These are phyloP conservation scores for Tolypocladium tundrense DNA, from an alignment of 2,329 filamentous ascomycete species.

Conservation along the genomic window DNA sequence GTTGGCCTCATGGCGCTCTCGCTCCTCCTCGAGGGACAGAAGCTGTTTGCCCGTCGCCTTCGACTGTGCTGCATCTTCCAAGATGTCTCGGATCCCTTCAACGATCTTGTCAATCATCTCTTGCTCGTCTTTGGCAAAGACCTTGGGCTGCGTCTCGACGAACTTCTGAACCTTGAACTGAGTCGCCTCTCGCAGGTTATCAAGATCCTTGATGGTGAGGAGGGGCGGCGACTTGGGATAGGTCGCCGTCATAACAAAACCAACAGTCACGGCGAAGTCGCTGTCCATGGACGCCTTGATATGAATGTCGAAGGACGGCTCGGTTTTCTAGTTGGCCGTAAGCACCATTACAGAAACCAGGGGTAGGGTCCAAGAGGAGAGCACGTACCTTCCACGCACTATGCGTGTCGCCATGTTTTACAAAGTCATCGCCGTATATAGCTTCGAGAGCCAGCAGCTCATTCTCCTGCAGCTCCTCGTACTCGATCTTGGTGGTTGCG, in stretches of 20 bases:
- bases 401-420: conserved; percentile 58
- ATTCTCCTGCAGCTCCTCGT: conserved; percentile 77
- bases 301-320: conserved; percentile 72
- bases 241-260: conserved; percentile 74
- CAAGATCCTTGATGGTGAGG: conserved; percentile 55
- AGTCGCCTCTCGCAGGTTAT: conserved; percentile 58
- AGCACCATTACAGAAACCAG: background rate
- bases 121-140: conserved; percentile 41
- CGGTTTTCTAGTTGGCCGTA: conserved; percentile 51
- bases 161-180: conserved; percentile 59
- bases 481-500: conserved; percentile 45
- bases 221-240: conserved; percentile 80
- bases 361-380: conserved; percentile 4
- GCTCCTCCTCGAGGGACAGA: conserved; percentile 81
- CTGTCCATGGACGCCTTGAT: conserved; percentile 65
- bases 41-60: conserved; percentile 66
- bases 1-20: conserved; percentile 69
- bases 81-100: conserved; percentile 58
- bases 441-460: conserved; percentile 78
- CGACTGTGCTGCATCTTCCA: conserved; percentile 77
- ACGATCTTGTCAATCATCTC: conserved; percentile 58
- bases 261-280: conserved; percentile 60
- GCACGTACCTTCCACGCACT: conserved; percentile 72
- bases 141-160: conserved; percentile 46
- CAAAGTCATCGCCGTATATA: conserved; percentile 84